Evolutionary conservation across 331 rosid genomes (phyloP).

Genomic region (Phaseolus coccineus): DNA sequence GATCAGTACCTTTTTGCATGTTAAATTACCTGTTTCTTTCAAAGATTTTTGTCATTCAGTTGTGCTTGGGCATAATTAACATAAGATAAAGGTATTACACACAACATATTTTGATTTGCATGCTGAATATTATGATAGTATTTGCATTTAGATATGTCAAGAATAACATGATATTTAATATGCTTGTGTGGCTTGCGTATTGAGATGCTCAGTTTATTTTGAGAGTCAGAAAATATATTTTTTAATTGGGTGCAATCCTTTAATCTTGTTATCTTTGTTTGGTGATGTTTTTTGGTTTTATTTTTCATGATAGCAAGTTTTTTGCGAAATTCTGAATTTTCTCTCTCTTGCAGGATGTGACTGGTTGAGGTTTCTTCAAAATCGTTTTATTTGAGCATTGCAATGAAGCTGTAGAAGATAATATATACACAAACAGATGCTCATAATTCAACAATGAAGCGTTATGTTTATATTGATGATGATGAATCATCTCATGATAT

Average conservation of each 20-base stretch:
- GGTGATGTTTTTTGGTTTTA: constrained; percentile 32
- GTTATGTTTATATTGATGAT: constrained; percentile 82
- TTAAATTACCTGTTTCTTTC: background rate
- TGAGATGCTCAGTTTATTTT: constrained; percentile 9
- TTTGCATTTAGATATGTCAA: constrained; percentile 15
- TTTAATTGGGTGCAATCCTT: constrained; percentile 25
- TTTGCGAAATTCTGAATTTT: constrained; percentile 24
- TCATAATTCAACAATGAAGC: constrained; percentile 74
- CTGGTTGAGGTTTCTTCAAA: constrained; percentile 25
- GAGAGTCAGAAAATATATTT: background rate
- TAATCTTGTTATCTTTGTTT: constrained; percentile 32
- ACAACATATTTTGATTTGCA: constrained; percentile 1
- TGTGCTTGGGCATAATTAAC: constrained; percentile 26
- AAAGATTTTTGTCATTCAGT: background rate
- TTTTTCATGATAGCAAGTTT: constrained; percentile 33
- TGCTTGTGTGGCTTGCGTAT: constrained; percentile 18
- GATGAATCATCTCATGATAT: constrained; percentile 68
- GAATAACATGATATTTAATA: constrained; percentile 7
- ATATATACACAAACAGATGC: constrained; percentile 48
- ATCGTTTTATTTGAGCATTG: constrained; percentile 44
- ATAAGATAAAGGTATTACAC: constrained; percentile 10
- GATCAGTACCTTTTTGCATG: constrained; percentile 5
- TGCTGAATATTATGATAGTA: constrained; percentile 25
- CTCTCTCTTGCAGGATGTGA: constrained; percentile 31
- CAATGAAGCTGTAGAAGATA: constrained; percentile 48